A percentile compares a stretch with the other conserved stretches of the same genome.
Conservation (phyloP, 2,329 filamentous ascomycete genomes). For the Ilyonectria mors-panacis region DNA sequence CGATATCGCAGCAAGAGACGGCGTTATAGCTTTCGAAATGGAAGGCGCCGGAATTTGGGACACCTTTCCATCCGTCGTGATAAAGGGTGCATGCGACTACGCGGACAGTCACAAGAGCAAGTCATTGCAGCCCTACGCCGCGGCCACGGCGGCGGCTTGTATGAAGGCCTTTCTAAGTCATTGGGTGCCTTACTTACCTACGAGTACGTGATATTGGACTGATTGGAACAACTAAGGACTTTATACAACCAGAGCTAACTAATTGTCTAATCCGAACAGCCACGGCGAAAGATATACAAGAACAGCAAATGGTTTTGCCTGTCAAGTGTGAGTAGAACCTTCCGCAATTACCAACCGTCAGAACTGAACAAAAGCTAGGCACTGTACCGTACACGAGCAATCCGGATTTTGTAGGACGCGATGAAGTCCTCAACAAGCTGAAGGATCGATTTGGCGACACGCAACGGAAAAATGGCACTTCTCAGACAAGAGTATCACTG, state of each 20-base stretch:
- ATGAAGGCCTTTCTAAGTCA: slow-evolving; percentile 25
- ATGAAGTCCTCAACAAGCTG: not conserved
- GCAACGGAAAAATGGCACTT: not conserved
- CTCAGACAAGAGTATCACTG: not conserved
- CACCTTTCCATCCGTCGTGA: slow-evolving; percentile 52
- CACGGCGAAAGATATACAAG: too few relatives aligned
- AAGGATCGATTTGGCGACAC: not conserved
- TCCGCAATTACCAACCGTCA: too few relatives aligned
- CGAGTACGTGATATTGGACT: not conserved
- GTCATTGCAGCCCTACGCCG: slow-evolving; percentile 34
- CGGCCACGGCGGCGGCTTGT: slow-evolving; percentile 31
- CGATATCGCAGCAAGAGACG: slow-evolving; percentile 43
- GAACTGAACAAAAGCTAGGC: too few relatives aligned
- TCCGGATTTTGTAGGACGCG: not conserved
- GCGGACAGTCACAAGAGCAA: slow-evolving; percentile 56
- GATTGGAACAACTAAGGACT: too few relatives aligned
- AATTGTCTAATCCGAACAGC: too few relatives aligned
- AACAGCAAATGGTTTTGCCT: too few relatives aligned
- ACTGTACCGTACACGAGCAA: too few relatives aligned
- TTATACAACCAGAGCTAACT: too few relatives aligned
- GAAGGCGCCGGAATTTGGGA: slow-evolving; percentile 53
- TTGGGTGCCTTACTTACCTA: not conserved
- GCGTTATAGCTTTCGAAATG: slow-evolving; percentile 54
- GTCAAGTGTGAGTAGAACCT: too few relatives aligned
- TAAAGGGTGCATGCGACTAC: slow-evolving; percentile 58